Evolutionary conservation across 306 rosid genomes (phyloP).

Genomic region (Glycyrrhiza uralensis): DNA sequence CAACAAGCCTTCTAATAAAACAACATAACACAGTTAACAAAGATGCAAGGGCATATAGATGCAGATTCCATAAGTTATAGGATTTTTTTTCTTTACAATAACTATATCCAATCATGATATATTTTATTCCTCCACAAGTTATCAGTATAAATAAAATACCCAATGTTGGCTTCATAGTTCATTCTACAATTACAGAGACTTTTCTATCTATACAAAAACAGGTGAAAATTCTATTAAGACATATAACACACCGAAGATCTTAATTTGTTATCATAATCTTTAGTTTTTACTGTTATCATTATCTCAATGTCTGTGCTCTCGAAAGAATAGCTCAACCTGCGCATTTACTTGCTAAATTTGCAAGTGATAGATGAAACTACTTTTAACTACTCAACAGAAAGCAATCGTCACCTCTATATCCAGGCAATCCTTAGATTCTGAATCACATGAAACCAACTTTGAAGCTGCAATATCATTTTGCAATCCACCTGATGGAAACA

Average conservation of each 20-base stretch:
- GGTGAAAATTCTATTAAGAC: too few relatives aligned
- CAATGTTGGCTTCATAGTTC: too few relatives aligned
- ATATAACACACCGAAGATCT: too few relatives aligned
- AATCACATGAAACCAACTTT: constrained; percentile 35
- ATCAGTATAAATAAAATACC: too few relatives aligned
- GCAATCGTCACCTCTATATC: constrained; percentile 42
- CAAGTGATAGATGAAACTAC: neutral
- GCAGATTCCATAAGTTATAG: constrained; percentile 7
- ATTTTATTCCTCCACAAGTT: too few relatives aligned
- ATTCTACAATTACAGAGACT: too few relatives aligned
- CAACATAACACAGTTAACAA: neutral
- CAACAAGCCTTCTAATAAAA: constrained; percentile 12
- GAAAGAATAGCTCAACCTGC: too few relatives aligned
- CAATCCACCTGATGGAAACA: constrained; percentile 36
- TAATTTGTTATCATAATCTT: too few relatives aligned
- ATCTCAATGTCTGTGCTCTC: too few relatives aligned
- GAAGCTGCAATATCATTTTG: constrained; percentile 30
- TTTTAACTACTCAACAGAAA: neutral
- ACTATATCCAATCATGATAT: constrained; percentile 24
- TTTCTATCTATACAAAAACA: too few relatives aligned
- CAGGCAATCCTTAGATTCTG: constrained; percentile 22
- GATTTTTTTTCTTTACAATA: neutral
- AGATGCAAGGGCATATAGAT: neutral
- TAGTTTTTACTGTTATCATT: too few relatives aligned
- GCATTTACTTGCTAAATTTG: too few relatives aligned